A percentile compares a stretch with the other conserved stretches of the same genome.
These are phyloP conservation scores for Aspergillus jensenii DNA, from an alignment of 2,329 filamentous ascomycete genomes.

Conservation along the genomic window DNA sequence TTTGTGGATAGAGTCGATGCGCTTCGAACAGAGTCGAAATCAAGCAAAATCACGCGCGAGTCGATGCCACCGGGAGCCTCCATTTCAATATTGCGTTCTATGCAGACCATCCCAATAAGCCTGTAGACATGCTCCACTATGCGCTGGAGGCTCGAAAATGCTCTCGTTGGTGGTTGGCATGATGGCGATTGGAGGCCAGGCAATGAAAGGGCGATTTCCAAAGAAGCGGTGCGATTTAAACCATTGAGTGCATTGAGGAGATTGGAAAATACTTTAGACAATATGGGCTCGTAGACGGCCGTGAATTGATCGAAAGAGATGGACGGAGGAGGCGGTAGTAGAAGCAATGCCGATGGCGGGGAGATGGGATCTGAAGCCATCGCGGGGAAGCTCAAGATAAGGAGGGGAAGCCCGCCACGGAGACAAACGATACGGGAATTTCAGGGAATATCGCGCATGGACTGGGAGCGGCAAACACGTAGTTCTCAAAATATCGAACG, in stretches of 20 bases:
- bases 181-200: slow-evolving; percentile 59
- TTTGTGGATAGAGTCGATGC: slow-evolving; percentile 15
- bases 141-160: slow-evolving; percentile 70
- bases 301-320: slow-evolving; percentile 53
- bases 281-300: slow-evolving; percentile 60
- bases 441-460: background rate
- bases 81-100: slow-evolving; percentile 62
- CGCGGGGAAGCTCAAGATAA: slow-evolving; percentile 11
- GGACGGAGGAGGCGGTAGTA: slow-evolving; percentile 63
- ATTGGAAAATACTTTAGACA: slow-evolving; percentile 55
- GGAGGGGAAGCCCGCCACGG: slow-evolving; percentile 1
- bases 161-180: slow-evolving; percentile 52
- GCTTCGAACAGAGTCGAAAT: slow-evolving; percentile 51
- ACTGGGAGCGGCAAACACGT: background rate
- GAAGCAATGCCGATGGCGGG: slow-evolving; percentile 50
- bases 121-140: slow-evolving; percentile 76
- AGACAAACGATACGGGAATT: background rate
- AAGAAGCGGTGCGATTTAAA: slow-evolving; percentile 34
- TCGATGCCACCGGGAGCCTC: slow-evolving; percentile 72
- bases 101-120: slow-evolving; percentile 71
- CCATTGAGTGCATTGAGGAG: slow-evolving; percentile 41
- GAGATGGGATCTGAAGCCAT: slow-evolving; percentile 25
- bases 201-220: slow-evolving; percentile 64
- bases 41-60: slow-evolving; percentile 70
- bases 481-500: background rate